Percentiles rank a stretch among this genome's conserved stretches.
Evolutionary conservation across 495 filamentous ascomycete species (phyloP).

Genomic region (Margaritispora aquatica): DNA sequence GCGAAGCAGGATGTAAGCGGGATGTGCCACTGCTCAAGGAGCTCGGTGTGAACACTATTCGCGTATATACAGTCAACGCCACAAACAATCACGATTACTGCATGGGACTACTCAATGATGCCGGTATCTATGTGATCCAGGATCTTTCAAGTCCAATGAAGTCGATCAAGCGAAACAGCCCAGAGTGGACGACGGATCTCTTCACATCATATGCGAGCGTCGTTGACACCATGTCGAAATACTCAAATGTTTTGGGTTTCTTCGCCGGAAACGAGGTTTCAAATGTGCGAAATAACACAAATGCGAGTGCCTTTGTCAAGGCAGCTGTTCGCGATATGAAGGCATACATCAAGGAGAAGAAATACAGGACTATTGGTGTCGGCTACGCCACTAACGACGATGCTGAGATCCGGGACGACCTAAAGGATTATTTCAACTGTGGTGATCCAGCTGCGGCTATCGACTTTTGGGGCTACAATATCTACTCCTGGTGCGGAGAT

Average conservation of each 20-base stretch:
- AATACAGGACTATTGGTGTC: slow-evolving; percentile 75
- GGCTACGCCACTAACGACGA: slow-evolving; percentile 91
- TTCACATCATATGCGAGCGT: slow-evolving; percentile 83
- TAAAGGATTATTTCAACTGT: slow-evolving; percentile 91
- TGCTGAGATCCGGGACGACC: slow-evolving; percentile 74
- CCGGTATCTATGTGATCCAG: slow-evolving; percentile 88
- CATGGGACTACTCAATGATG: slow-evolving; percentile 74
- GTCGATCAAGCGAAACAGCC: slow-evolving; percentile 75
- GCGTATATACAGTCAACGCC: slow-evolving; percentile 91
- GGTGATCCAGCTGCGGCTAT: slow-evolving; percentile 74
- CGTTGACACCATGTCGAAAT: slow-evolving; percentile 78
- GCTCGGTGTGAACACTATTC: slow-evolving; percentile 83
- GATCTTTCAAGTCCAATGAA: slow-evolving; percentile 57
- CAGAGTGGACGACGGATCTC: too few relatives aligned
- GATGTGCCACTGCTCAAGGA: slow-evolving; percentile 83
- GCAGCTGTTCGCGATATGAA: slow-evolving; percentile 87
- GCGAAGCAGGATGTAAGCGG: slow-evolving; percentile 62
- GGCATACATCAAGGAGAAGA: slow-evolving; percentile 66
- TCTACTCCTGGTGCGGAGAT: slow-evolving; percentile 93
- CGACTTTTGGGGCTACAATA: slow-evolving; percentile 97
- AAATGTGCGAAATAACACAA: slow-evolving; percentile 70
- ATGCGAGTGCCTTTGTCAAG: slow-evolving; percentile 80
- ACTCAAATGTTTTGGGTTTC: slow-evolving; percentile 85
- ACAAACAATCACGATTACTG: slow-evolving; percentile 73
- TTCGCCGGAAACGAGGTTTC: slow-evolving; percentile 96